Conservation (phyloP, 257 asterid species). For the Jaltomata sinuosa region DNA sequence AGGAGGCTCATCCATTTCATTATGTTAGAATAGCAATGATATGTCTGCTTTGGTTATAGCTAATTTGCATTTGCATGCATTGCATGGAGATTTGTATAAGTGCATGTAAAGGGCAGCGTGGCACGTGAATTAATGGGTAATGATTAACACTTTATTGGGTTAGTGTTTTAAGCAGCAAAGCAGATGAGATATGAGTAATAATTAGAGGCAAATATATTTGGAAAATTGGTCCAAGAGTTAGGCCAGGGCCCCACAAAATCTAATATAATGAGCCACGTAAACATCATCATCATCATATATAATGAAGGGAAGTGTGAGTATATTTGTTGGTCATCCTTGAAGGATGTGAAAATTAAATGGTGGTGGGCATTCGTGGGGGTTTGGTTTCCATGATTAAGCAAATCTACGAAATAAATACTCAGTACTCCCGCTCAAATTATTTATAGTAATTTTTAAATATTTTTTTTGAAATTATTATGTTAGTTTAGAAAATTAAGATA, state of each 20-base stretch:
- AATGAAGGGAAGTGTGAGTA: neutral
- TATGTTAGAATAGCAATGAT: neutral
- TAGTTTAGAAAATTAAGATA: too few species aligned
- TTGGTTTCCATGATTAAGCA: constrained; percentile 12
- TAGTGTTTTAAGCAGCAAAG: constrained; percentile 14
- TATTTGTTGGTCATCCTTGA: neutral
- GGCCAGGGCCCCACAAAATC: constrained; percentile 30
- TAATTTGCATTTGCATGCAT: constrained; percentile 6
- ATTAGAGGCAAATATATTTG: constrained; percentile 11
- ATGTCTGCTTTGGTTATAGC: neutral
- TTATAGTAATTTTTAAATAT: too few species aligned
- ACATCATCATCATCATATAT: constrained; percentile 12
- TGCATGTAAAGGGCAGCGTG: constrained; percentile 26
- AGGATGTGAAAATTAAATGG: constrained; percentile 19
- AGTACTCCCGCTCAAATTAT: too few species aligned
- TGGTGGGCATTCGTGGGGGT: constrained; percentile 14
- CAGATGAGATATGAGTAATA: constrained; percentile 6
- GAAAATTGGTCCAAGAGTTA: constrained; percentile 8
- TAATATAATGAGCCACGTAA: constrained; percentile 15
- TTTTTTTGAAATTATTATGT: too few species aligned
- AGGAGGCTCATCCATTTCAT: too few species aligned
- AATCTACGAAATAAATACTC: too few species aligned
- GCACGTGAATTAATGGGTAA: constrained; percentile 34
- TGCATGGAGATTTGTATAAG: constrained; percentile 6
- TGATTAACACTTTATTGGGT: constrained; percentile 29